Evolutionary conservation across 805 yeast species (phyloP).

Genomic region (Ogataea polymorpha): DNA sequence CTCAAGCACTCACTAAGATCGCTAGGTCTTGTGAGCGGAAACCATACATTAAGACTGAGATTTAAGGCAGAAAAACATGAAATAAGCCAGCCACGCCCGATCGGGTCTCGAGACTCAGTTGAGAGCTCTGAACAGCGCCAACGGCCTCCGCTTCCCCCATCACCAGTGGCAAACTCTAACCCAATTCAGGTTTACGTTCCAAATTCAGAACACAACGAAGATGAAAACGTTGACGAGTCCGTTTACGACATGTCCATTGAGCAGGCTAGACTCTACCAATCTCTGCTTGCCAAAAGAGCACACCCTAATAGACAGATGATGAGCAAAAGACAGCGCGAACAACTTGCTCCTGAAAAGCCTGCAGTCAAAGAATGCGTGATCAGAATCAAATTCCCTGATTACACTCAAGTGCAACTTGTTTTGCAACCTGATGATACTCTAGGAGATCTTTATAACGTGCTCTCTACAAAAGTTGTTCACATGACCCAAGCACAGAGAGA

Average conservation of each 20-base stretch:
- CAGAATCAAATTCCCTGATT: slow-evolving; percentile 59
- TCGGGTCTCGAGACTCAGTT: too few relatives aligned
- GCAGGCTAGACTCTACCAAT: slow-evolving; percentile 54
- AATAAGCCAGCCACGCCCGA: not conserved
- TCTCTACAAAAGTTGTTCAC: slow-evolving; percentile 27
- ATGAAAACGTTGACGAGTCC: slow-evolving; percentile 30
- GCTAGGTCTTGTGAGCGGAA: slow-evolving; percentile 27
- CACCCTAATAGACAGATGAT: slow-evolving; percentile 28
- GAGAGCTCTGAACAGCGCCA: not conserved
- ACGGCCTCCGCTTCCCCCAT: not conserved
- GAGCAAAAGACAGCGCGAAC: slow-evolving; percentile 34
- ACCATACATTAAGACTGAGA: slow-evolving; percentile 27
- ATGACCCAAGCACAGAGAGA: slow-evolving; percentile 30
- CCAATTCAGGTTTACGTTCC: slow-evolving; percentile 5
- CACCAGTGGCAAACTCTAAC: not conserved
- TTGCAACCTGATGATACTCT: slow-evolving; percentile 43
- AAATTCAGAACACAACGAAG: slow-evolving; percentile 8
- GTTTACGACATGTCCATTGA: slow-evolving; percentile 46
- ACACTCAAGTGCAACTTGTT: slow-evolving; percentile 46
- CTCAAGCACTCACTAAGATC: slow-evolving; percentile 21
- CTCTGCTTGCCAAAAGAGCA: slow-evolving; percentile 43
- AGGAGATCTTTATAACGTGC: slow-evolving; percentile 21
- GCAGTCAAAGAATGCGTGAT: slow-evolving; percentile 37
- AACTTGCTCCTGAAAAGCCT: slow-evolving; percentile 27
- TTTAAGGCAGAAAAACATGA: slow-evolving; percentile 11